Conservation (phyloP, 176 grass and related monocot genomes). For the Typha latifolia region DNA sequence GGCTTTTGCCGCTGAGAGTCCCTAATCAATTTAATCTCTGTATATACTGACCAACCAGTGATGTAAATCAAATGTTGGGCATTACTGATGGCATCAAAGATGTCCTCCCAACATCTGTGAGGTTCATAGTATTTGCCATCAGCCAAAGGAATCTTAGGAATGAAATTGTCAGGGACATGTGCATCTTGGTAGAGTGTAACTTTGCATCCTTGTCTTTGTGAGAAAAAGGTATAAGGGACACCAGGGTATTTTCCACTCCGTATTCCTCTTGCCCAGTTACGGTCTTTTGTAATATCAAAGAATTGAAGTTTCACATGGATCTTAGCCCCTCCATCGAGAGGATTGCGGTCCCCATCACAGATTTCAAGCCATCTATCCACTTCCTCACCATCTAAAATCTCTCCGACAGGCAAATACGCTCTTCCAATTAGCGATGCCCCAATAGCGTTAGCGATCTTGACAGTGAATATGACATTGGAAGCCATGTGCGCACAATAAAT, state of each 20-base stretch:
- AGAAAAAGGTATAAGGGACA: conserved; percentile 63
- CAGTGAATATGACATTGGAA: conserved; percentile 49
- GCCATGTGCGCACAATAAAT: conserved; percentile 66
- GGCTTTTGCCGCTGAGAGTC: conserved; percentile 27
- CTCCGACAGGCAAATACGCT: conserved; percentile 36
- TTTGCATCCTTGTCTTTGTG: conserved; percentile 35
- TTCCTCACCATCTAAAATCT: conserved; percentile 27
- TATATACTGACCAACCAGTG: conserved; percentile 55
- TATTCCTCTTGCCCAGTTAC: conserved; percentile 33
- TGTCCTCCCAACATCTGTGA: conserved; percentile 57
- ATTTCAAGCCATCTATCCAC: conserved; percentile 36
- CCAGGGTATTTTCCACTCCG: conserved; percentile 38
- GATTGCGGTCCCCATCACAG: conserved; percentile 18
- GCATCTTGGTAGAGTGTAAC: conserved; percentile 59
- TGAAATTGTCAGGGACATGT: conserved; percentile 40
- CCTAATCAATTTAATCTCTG: conserved; percentile 36
- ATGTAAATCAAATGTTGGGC: conserved; percentile 44
- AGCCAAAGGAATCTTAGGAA: conserved; percentile 40
- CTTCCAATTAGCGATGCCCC: conserved; percentile 39
- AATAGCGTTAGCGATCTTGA: conserved; percentile 31
- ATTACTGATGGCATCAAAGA: conserved; percentile 37
- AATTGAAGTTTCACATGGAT: conserved; percentile 55
- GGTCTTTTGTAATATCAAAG: conserved; percentile 42
- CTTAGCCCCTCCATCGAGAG: conserved; percentile 20
- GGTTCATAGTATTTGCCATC: conserved; percentile 33